Base-by-base conservation (phyloP, 164 flowering plant species). In the Vitis cinerea region DNA sequence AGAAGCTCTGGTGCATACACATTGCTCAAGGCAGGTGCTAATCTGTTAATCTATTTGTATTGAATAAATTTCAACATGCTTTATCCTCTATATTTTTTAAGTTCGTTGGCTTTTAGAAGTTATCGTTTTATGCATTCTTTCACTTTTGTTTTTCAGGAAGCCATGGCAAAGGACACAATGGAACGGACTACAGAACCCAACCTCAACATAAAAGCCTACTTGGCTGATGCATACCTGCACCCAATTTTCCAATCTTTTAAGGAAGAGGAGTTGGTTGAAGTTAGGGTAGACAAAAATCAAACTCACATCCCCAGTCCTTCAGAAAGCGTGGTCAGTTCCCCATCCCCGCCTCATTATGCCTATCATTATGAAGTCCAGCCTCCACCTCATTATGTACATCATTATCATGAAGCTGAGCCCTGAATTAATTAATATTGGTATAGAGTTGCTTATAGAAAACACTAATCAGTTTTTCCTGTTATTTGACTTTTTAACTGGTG, bases 171-270 rank as follows among this genome's bases (percentile, higher is more conserved):
- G 79, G 99, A 96, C 77, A 73, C 65, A 27, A 37, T 82, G 75
- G 99, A 91, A 68, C 75, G 71, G 12, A 71, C 77, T 13, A 62
- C 89, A 51, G 95, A 88, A 71, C 86, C 94, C 1, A 81, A 85
- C 58, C 74, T 83, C 4, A 86, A 90, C 72, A 57, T 93, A 44
- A 88, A 83, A 68, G 83, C 93, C 9, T 88, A 80, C 80, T 73
- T 96, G 68, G 82, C 91, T 19, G 94, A 96, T 84, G 97, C 98
- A 19, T 96, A 96, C 70, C 72, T 93, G 83, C 99, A 96, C 75
- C 99, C 98, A 0, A 87, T 92, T 50, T 93, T 92, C 88, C 82
- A 52, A 5, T 84, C 97, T 6, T 90, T 88, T 60, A 85, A 84
- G 69, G 91, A 87, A 69, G 82, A 86, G 16, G 96, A 90, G 58